Base-by-base conservation (phyloP, 805 yeast species). In the Schizosaccharomyces lindneri region DNA sequence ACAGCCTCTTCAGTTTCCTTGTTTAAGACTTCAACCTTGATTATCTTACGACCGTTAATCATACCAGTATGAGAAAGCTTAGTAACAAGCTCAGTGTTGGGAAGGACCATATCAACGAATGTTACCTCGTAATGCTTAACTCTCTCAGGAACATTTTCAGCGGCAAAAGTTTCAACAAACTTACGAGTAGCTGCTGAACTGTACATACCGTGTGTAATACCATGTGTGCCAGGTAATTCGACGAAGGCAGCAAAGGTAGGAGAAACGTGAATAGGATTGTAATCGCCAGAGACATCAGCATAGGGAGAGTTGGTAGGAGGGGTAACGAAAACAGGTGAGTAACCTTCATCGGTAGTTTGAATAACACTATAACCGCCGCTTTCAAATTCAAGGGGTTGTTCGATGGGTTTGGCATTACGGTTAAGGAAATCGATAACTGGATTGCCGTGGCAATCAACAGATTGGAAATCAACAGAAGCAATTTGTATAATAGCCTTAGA, bases 11-110 rank as follows among this genome's bases (percentile, higher is more conserved):
- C 89, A 63, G 90, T 84, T 68, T 84, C 87, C 66, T 80, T 81
- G 74, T 88, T 88, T 74, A 79, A 79, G 65, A 96, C 84, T 74
- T 85, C 93, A 67, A 93, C 87, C 78, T 86, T 87, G 71, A 93
- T 81, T 70, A 93, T 84, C 82, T 93, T 94, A 76, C 99, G 87
- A 72, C 99, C 99, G 69, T 90, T 93, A 71, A 93, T 87, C 99
- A 93, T 93, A 76, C 97, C 98, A 73, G 87, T 81, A 70, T 94
- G 98, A 74, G 89, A 95, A 68, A 93, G 79, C 65, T 83, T 81
- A 51, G 97, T 88, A 65, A 83, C 82, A 69, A 93, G 80, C 65
- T 80, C 82, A 71, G 90, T 95, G 73, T 90, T 90, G 68, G 99
- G 99, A 69, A 93, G 79, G 60, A 93, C 97, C 99, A 93, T 93